phyloP scores from a whole-genome alignment of 768 basidiomycete species.

The Kwoniella sp. region DNA sequence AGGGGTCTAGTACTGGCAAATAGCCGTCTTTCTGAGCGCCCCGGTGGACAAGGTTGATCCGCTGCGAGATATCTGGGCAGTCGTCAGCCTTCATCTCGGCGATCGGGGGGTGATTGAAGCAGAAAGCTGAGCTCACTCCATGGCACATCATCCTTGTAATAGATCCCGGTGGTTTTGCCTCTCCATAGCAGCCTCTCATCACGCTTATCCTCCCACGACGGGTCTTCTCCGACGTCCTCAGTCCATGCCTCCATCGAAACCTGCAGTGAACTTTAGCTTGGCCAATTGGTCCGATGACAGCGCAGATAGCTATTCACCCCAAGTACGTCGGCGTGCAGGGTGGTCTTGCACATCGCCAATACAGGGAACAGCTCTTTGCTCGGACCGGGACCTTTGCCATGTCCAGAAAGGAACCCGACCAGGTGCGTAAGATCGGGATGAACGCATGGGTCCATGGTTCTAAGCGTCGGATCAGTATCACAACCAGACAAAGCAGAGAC shows the following conservation, averaged over 20 bases:
- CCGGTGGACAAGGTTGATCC: conserved; percentile 38
- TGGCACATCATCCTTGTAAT: conserved; percentile 36
- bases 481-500: background rate
- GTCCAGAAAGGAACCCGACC: conserved; percentile 36
- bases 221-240: conserved; percentile 37
- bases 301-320: conserved; percentile 15
- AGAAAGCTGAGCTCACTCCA: conserved; percentile 29
- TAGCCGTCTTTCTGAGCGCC: conserved; percentile 19
- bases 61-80: conserved; percentile 42
- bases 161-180: conserved; percentile 46
- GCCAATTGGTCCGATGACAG: background rate
- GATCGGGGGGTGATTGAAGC: background rate
- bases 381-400: conserved; percentile 44
- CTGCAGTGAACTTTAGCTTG: conserved; percentile 16
- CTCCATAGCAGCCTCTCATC: conserved; percentile 43
- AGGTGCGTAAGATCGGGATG: conserved; percentile 43
- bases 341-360: conserved; percentile 46
- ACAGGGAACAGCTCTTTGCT: conserved; percentile 42
- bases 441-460: conserved; percentile 46
- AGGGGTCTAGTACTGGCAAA: conserved; percentile 21
- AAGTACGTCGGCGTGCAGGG: conserved; percentile 41
- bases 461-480: conserved; percentile 1
- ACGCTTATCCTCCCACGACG: conserved; percentile 44
- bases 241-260: conserved; percentile 46
- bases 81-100: background rate